Conservation (phyloP, 768 basidiomycete genomes). For the Suillus tomentosus region DNA sequence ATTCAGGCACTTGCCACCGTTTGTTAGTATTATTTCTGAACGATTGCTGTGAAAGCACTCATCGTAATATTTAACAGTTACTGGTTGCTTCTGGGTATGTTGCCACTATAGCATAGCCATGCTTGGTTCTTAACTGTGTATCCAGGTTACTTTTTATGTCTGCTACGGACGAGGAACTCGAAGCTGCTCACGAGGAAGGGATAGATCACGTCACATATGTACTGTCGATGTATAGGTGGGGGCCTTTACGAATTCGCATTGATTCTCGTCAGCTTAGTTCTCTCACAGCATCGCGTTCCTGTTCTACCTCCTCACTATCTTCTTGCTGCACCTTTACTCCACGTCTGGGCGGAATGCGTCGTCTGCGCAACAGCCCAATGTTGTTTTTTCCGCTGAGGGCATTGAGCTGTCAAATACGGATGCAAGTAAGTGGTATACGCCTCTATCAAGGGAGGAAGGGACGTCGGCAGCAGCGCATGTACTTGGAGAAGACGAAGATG, state of each 20-base stretch:
- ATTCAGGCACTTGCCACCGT: constrained; percentile 88
- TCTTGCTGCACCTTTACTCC: constrained; percentile 69
- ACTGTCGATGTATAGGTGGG: constrained; percentile 79
- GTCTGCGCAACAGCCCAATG: constrained; percentile 6
- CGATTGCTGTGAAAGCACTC: constrained; percentile 9
- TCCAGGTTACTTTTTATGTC: constrained; percentile 83
- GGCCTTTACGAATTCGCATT: neutral
- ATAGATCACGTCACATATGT: constrained; percentile 95
- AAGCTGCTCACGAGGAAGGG: constrained; percentile 62
- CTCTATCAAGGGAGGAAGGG: constrained; percentile 49
- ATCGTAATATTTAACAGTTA: constrained; percentile 42
- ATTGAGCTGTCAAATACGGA: constrained; percentile 45
- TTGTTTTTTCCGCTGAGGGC: constrained; percentile 32
- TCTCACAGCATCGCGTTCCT: constrained; percentile 66
- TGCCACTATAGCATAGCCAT: neutral
- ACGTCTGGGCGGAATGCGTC: constrained; percentile 61
- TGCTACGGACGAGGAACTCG: constrained; percentile 89
- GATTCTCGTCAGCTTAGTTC: constrained; percentile 8
- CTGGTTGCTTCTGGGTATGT: constrained; percentile 72
- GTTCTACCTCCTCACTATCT: constrained; percentile 71
- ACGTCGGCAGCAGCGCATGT: constrained; percentile 38
- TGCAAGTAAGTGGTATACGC: constrained; percentile 64
- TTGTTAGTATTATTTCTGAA: constrained; percentile 53
- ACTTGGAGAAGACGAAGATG: constrained; percentile 54
- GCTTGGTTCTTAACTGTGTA: neutral